phyloP scores from a whole-genome alignment of 805 yeast species.

The Kodamaea fukazawae region DNA sequence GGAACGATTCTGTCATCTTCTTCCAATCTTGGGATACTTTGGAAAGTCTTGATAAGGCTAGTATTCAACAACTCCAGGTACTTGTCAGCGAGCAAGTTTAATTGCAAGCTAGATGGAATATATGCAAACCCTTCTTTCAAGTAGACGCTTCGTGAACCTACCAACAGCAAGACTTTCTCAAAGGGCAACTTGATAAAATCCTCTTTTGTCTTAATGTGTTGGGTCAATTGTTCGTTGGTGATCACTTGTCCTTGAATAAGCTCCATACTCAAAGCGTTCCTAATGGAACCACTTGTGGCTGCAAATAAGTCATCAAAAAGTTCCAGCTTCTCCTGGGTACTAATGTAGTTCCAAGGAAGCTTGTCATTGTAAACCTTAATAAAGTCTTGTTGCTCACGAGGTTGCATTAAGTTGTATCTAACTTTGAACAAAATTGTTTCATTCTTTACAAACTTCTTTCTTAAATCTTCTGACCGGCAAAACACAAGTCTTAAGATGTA shows the following conservation, averaged over 20 bases:
- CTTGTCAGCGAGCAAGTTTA: constrained; percentile 66
- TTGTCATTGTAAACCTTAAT: constrained; percentile 52
- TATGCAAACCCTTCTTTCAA: constrained; percentile 72
- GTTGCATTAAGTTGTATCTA: constrained; percentile 62
- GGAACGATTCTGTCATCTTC: constrained; percentile 91
- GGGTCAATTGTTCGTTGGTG: constrained; percentile 49
- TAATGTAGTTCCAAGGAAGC: constrained; percentile 69
- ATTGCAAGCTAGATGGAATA: constrained; percentile 78
- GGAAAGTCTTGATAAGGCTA: constrained; percentile 65
- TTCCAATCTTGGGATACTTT: constrained; percentile 76
- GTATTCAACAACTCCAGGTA: constrained; percentile 52
- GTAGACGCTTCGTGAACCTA: constrained; percentile 69
- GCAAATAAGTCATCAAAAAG: constrained; percentile 50
- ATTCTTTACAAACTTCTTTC: constrained; percentile 73
- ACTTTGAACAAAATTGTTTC: constrained; percentile 74
- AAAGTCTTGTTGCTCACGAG: constrained; percentile 67
- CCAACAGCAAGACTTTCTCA: constrained; percentile 76
- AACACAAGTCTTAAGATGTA: constrained; percentile 85
- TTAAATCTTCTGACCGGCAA: constrained; percentile 79
- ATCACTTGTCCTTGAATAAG: constrained; percentile 21
- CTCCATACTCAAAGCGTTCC: constrained; percentile 26
- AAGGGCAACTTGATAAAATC: constrained; percentile 82
- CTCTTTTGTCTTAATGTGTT: constrained; percentile 52
- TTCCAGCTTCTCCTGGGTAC: constrained; percentile 55
- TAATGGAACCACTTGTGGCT: constrained; percentile 49